Evolutionary conservation across 345 rosid species (phyloP), one percentile per base, ranked within the genome.

Genomic region (Carallia brachiata): DNA sequence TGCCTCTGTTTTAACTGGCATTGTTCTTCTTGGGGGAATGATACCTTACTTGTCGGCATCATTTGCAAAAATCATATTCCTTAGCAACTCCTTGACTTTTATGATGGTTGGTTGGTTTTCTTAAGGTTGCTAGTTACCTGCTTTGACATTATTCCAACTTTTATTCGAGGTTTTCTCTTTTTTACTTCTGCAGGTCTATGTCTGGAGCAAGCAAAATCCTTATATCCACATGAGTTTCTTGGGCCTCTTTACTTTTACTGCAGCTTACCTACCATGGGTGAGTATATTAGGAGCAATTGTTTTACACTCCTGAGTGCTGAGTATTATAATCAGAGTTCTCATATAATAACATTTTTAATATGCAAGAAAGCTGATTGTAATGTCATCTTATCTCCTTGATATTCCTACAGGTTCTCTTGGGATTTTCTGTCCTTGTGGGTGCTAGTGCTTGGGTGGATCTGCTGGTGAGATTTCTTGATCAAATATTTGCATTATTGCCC

Each of bases 161-260:
- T 48, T 39, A 17, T 37, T 28, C 53, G 32, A 52, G 13, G 13
- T 2, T 62, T 28, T 18, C 12, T 36, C 23, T 8, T 32, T 54
- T 7, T 30, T 27, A 55, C 56, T 37, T 28, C 13, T 73, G 37
- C 76, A 92, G 98, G 99, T 95, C 52, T 95, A 95, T 83, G 98
- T 95, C 65, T 95, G 99, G 99, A 95, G 98, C 72, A 95, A 95
- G 80, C 99, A 92, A 79, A 92, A 95, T 66, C 99, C 99, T 70
- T 90, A 86, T 61, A 90, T 95, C 80, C 99, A 90, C 71, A 95
- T 95, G 99, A 95, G 97, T 79, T 95, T 95, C 82, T 82, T 95
- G 84, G 97, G 97, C 36, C 86, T 95, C 44, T 92, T 95, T 80
- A 92, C 97, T 66, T 92, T 95, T 61, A 92, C 99, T 4, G 97